phyloP scores from a whole-genome alignment of 768 basidiomycete species.

The Phylloporus rhodoxanthus region DNA sequence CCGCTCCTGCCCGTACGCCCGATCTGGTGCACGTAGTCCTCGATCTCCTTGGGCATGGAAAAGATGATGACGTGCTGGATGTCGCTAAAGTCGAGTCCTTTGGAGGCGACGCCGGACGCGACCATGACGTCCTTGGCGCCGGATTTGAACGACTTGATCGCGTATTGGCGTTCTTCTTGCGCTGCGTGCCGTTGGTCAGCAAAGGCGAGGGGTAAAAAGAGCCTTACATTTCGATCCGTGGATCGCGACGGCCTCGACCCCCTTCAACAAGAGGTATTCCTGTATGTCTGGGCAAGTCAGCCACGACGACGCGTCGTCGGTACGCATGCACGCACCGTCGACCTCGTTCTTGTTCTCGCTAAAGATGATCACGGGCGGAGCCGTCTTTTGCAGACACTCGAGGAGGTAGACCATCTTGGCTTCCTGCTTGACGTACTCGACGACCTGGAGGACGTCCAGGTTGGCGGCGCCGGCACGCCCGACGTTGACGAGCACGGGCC shows the following conservation, averaged over 20 bases:
- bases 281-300: slow-evolving; percentile 73
- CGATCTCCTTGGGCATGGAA: slow-evolving; percentile 99
- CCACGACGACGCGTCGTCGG: background rate
- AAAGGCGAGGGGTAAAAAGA: slow-evolving; percentile 14
- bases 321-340: slow-evolving; percentile 59
- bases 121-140: slow-evolving; percentile 99
- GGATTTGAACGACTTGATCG: slow-evolving; percentile 95
- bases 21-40: slow-evolving; percentile 99
- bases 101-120: slow-evolving; percentile 94
- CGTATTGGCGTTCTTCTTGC: slow-evolving; percentile 98
- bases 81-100: slow-evolving; percentile 97
- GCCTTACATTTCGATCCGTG: slow-evolving; percentile 88
- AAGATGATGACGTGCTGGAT: slow-evolving; percentile 99
- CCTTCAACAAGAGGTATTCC: slow-evolving; percentile 93
- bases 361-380: slow-evolving; percentile 96
- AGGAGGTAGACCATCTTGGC: slow-evolving; percentile 99
- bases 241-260: slow-evolving; percentile 97
- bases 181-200: slow-evolving; percentile 46
- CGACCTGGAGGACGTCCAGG: slow-evolving; percentile 91
- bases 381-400: slow-evolving; percentile 96
- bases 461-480: slow-evolving; percentile 98
- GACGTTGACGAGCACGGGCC: slow-evolving; percentile 92
- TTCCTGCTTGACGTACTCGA: slow-evolving; percentile 99
- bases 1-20: slow-evolving; percentile 96
- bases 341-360: slow-evolving; percentile 99